Percentiles rank a stretch among this genome's conserved stretches.
Evolutionary conservation across 192 early-diverging fungal genomes (phyloP).

Genomic region (Rhizophagus sp.): DNA sequence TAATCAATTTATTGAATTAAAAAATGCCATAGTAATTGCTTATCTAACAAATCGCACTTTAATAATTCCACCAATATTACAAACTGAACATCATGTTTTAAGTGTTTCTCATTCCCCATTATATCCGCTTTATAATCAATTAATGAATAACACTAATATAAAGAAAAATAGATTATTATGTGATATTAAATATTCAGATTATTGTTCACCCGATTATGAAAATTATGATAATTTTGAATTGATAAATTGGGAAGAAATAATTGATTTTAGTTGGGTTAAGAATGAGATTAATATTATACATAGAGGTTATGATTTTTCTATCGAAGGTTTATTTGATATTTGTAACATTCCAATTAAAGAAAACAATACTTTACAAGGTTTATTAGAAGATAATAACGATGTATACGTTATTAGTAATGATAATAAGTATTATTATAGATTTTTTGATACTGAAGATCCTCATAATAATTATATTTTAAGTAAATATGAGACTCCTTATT

Average conservation of each 20-base stretch:
- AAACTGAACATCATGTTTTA: background rate
- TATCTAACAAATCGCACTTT: conserved; percentile 35
- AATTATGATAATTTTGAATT: background rate
- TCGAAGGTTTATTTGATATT: background rate
- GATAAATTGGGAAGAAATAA: background rate
- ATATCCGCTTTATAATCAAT: background rate
- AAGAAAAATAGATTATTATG: too few species aligned
- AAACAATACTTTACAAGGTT: background rate
- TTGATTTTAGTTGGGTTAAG: background rate
- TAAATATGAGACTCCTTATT: background rate
- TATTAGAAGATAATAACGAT: background rate
- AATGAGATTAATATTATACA: background rate
- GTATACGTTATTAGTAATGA: background rate
- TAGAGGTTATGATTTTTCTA: background rate
- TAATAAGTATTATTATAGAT: background rate
- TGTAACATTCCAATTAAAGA: background rate
- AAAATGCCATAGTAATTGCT: background rate
- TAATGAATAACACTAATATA: background rate
- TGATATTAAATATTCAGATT: too few species aligned
- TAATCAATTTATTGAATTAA: conserved; percentile 43
- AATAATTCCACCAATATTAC: conserved; percentile 33
- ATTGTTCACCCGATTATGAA: too few species aligned
- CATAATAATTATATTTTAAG: background rate
- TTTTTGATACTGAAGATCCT: background rate
- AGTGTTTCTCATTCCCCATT: background rate